Percentiles rank a stretch among this genome's conserved stretches.
Evolutionary conservation across 2,329 filamentous ascomycete species (phyloP).

Genomic region (Grosmannia clavigera): DNA sequence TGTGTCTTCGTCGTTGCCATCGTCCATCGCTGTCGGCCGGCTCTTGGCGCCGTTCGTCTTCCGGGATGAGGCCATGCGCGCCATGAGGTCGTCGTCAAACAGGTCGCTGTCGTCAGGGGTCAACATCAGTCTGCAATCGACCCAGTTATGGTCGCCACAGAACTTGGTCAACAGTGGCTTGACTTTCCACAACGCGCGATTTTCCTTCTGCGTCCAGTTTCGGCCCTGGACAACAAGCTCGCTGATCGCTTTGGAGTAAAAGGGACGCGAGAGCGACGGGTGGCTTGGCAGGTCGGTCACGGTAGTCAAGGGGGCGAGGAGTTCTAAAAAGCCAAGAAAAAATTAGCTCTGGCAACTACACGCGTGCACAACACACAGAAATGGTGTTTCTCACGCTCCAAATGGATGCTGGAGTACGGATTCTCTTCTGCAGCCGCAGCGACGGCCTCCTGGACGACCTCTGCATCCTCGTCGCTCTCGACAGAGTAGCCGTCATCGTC

Average conservation of each 20-base stretch:
- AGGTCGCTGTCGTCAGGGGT: constrained; percentile 42
- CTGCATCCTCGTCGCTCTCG: constrained; percentile 57
- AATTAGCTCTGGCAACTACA: too few species aligned
- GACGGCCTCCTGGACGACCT: constrained; percentile 46
- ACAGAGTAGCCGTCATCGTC: constrained; percentile 71
- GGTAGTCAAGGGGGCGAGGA: constrained; percentile 63
- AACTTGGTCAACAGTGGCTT: constrained; percentile 62
- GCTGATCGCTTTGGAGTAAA: constrained; percentile 59
- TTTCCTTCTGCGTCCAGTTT: constrained; percentile 63
- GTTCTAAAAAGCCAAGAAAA: constrained; percentile 31
- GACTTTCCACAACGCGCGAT: constrained; percentile 57
- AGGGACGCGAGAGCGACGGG: constrained; percentile 61
- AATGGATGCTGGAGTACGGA: constrained; percentile 58
- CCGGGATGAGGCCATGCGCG: constrained; percentile 12
- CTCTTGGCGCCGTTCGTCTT: not conserved
- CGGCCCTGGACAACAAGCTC: constrained; percentile 58
- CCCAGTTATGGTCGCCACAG: constrained; percentile 62
- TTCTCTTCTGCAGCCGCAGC: constrained; percentile 56
- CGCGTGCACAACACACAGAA: not conserved
- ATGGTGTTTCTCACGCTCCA: constrained; percentile 47
- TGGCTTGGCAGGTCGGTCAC: constrained; percentile 64
- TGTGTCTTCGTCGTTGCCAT: not conserved
- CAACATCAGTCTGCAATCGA: constrained; percentile 46
- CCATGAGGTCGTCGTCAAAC: constrained; percentile 36
- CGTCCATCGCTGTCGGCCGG: not conserved